Conservation (phyloP, 2,329 filamentous ascomycete genomes). For the Ceratocystiopsis sp. region DNA sequence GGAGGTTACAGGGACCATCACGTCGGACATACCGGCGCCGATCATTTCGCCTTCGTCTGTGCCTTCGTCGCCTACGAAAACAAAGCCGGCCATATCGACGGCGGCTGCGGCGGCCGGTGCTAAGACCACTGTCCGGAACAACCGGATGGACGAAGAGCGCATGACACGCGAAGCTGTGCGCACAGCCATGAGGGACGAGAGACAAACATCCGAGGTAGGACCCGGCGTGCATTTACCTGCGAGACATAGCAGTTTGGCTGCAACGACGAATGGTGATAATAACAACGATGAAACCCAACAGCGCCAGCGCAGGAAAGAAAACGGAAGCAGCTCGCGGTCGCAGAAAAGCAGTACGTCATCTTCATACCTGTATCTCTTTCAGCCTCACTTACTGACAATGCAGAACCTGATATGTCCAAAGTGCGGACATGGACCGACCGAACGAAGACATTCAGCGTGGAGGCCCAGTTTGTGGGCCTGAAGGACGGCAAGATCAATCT, state of each 20-base stretch:
- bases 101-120: constrained; percentile 32
- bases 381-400: constrained; percentile 2
- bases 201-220: constrained; percentile 53
- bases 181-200: constrained; percentile 38
- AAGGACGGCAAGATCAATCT: constrained; percentile 89
- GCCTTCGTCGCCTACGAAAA: constrained; percentile 3
- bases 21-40: constrained; percentile 20
- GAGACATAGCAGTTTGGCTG: constrained; percentile 62
- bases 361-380: background rate
- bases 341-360: constrained; percentile 36
- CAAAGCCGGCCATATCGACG: constrained; percentile 27
- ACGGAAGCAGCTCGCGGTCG: constrained; percentile 23
- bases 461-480: constrained; percentile 87
- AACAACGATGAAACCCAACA: constrained; percentile 41
- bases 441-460: constrained; percentile 89
- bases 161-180: constrained; percentile 66
- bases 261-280: constrained; percentile 44
- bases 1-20: constrained; percentile 58
- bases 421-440: constrained; percentile 90
- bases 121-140: constrained; percentile 58
- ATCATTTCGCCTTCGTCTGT: constrained; percentile 22
- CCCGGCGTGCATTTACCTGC: constrained; percentile 56
- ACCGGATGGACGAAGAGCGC: constrained; percentile 62
- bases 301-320: constrained; percentile 41
- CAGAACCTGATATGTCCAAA: constrained; percentile 69